Conservation (phyloP, 305 asterid species). For the Fraxinus floribunda region DNA sequence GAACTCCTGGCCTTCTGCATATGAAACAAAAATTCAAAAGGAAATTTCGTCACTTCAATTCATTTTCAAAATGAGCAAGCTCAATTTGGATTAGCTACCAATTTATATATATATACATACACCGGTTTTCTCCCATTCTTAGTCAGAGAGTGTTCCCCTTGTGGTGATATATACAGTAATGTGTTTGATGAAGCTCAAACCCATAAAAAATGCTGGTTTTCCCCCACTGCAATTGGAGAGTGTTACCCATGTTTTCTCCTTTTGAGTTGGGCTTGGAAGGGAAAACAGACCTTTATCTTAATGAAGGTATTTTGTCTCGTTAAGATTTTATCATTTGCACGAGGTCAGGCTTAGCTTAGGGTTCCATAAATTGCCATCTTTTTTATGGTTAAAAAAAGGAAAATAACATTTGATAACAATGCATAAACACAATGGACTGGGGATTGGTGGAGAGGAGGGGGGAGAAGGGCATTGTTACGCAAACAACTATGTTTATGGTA, state of each 20-base stretch:
- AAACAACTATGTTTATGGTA: background rate
- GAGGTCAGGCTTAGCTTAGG: background rate
- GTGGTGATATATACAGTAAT: background rate
- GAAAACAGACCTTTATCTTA: background rate
- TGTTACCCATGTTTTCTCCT: background rate
- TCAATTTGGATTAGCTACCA: background rate
- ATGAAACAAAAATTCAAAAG: background rate
- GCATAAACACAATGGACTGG: background rate
- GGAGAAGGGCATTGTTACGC: background rate
- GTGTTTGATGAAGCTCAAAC: background rate
- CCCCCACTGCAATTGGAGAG: background rate
- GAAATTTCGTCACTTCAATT: background rate
- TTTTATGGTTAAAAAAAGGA: too few relatives aligned
- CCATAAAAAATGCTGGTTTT: background rate
- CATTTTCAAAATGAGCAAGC: background rate
- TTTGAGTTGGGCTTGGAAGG: background rate
- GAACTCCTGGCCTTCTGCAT: conserved; percentile 92
- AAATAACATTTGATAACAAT: too few relatives aligned
- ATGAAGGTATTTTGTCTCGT: background rate
- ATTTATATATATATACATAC: background rate
- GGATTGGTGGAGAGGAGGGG: background rate
- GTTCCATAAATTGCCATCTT: too few relatives aligned
- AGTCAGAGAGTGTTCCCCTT: background rate
- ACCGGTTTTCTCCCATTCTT: background rate
- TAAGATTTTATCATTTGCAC: background rate